Evolutionary conservation across 441 rosid species (phyloP), one percentile per base, ranked within the genome.

Genomic region (Erodium moschatum): DNA sequence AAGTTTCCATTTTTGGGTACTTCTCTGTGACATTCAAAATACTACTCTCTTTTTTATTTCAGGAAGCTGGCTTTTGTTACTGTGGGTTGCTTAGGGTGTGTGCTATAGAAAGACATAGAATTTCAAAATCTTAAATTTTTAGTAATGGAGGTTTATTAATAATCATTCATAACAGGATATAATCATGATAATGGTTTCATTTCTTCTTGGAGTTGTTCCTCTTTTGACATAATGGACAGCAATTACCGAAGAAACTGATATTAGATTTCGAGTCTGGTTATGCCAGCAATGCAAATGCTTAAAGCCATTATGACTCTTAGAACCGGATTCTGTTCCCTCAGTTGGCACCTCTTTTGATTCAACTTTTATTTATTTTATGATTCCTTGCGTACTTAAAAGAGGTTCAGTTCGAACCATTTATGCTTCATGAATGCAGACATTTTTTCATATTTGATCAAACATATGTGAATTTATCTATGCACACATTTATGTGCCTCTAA

Each of bases 321-420:
- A 56, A 56, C 62, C 62, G 7, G 62, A 56, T 56, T 56, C 62
- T 18, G 24, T 56, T 16, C 21, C 62, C 62, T 56, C 24, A 56
- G 62, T 56, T 56, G 62, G 21, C 21, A 56, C 11, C 62, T 56
- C 21, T 16, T 54, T 54, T 5, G 16, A 16, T 54, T 54, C 9
- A 54, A 16, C 62, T 18, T 18, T 16, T 19, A 56, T 56, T 18
- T 56, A 56, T 38, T 56, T 19, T 56, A 8, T 16, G 62, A 19
- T 16, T 56, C 24, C 5, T 16, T 19, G 24, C 12, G 16, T 56
- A 16, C 20, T 56, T 56, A 19, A 56, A 56, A 18, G 27, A 6
- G 62, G 62, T 56, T 56, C 24, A 18, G 24, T 16, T 16, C 11
- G 21, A 19, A 56, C 24, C 62, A 2, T 56, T 56, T 18, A 19